A percentile compares a stretch with the other conserved stretches of the same genome.
phyloP scores from a whole-genome alignment of 1,139 yeast species.

The Pichia sp. region DNA sequence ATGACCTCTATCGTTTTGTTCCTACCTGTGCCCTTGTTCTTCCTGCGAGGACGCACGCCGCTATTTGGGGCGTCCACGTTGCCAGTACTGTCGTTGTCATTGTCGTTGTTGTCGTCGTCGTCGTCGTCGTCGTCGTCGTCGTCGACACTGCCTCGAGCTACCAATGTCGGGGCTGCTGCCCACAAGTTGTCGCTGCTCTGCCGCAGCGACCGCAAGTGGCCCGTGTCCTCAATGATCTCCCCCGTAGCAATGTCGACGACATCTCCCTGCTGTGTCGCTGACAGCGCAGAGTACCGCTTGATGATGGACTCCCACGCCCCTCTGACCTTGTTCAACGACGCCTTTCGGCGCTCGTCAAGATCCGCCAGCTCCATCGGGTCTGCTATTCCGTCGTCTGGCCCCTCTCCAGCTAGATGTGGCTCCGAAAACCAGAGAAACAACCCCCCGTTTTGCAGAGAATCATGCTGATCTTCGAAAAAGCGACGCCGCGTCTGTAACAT shows the following conservation, averaged over 20 bases:
- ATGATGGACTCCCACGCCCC: slow-evolving; percentile 52
- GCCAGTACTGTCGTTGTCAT: background rate
- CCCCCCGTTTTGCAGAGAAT: too few relatives aligned
- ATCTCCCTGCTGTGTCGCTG: slow-evolving; percentile 55
- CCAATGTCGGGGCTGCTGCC: slow-evolving; percentile 2
- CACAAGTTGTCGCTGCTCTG: slow-evolving; percentile 8
- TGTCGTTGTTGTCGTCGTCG: background rate
- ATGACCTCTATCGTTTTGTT: background rate
- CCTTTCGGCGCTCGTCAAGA: slow-evolving; percentile 4
- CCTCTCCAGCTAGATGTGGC: too few relatives aligned
- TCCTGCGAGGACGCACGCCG: background rate
- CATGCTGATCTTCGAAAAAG: too few relatives aligned
- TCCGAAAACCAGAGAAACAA: too few relatives aligned
- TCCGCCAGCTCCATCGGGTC: background rate
- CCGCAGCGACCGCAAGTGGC: slow-evolving; percentile 48
- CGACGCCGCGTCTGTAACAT: too few relatives aligned
- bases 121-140: background rate
- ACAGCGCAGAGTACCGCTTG: slow-evolving; percentile 48
- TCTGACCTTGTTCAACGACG: slow-evolving; percentile 24
- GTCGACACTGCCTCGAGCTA: background rate
- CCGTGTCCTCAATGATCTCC: slow-evolving; percentile 54
- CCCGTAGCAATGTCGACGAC: slow-evolving; percentile 63
- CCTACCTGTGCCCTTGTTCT: background rate
- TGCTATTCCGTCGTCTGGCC: slow-evolving; percentile 2
- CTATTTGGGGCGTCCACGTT: too few relatives aligned